Evolutionary conservation across 2,329 filamentous ascomycete genomes (phyloP).

Genomic region (Verticillium longisporum): DNA sequence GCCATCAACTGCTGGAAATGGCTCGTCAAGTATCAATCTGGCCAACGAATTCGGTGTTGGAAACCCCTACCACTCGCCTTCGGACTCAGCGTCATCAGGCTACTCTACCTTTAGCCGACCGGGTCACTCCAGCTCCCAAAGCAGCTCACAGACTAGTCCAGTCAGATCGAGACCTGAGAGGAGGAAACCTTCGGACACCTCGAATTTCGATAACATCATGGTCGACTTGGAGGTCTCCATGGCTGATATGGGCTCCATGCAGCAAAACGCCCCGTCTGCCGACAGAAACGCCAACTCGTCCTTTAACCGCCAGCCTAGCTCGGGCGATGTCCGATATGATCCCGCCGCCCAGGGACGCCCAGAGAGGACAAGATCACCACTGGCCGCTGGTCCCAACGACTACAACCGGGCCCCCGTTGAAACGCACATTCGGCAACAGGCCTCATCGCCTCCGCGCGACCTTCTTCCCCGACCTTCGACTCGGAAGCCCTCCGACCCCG

Average conservation of each 20-base stretch:
- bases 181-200: constrained; percentile 32
- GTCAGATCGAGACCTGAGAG: constrained; percentile 21
- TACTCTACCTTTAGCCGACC: constrained; percentile 52
- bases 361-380: constrained; percentile 14
- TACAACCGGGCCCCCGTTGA: neutral
- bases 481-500: constrained; percentile 53
- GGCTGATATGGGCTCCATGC: constrained; percentile 26
- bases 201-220: constrained; percentile 46
- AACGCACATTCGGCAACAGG: neutral
- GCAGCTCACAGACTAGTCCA: constrained; percentile 50
- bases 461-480: constrained; percentile 38
- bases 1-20: constrained; percentile 30
- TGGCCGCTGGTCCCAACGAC: constrained; percentile 12
- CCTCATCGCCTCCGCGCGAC: constrained; percentile 15
- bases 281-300: constrained; percentile 10
- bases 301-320: constrained; percentile 3
- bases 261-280: constrained; percentile 15
- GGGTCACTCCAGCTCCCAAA: constrained; percentile 55
- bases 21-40: constrained; percentile 44
- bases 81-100: constrained; percentile 59
- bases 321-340: constrained; percentile 24
- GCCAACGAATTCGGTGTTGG: constrained; percentile 53
- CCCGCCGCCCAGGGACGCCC: constrained; percentile 17
- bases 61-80: constrained; percentile 58
- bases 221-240: constrained; percentile 49